Percentiles rank a stretch among this genome's conserved stretches.
phyloP scores from a whole-genome alignment of 257 asterid genomes.

The Ligustrum vulgare region DNA sequence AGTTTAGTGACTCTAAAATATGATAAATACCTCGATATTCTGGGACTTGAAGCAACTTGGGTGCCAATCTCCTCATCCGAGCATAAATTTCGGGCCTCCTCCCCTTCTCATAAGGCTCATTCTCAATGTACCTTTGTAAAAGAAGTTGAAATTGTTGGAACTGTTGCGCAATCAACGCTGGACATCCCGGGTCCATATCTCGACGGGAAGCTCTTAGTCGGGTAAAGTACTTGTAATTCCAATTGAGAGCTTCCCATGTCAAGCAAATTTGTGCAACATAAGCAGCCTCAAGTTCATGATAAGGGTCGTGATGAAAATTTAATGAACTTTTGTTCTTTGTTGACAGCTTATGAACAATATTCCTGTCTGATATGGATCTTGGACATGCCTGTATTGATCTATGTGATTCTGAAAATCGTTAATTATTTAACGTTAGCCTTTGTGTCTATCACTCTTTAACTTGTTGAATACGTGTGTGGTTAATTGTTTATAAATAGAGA shows the following conservation, averaged over 20 bases:
- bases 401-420: slow-evolving; percentile 55
- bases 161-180: slow-evolving; percentile 72
- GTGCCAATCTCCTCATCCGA: slow-evolving; percentile 67
- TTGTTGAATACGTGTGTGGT: too few species aligned
- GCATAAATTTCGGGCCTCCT: slow-evolving; percentile 81
- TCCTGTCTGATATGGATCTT: slow-evolving; percentile 82
- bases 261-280: slow-evolving; percentile 87
- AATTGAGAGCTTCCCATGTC: slow-evolving; percentile 91
- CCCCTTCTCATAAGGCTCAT: slow-evolving; percentile 85
- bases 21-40: slow-evolving; percentile 67
- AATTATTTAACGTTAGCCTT: background rate
- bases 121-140: slow-evolving; percentile 73
- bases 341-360: slow-evolving; percentile 52
- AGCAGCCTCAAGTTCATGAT: slow-evolving; percentile 73
- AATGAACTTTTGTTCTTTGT: slow-evolving; percentile 37
- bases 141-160: slow-evolving; percentile 86
- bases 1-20: background rate
- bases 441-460: too few species aligned
- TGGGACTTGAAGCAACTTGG: slow-evolving; percentile 86
- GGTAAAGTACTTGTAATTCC: slow-evolving; percentile 81
- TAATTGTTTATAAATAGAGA: too few species aligned
- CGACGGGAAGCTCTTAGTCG: slow-evolving; percentile 54
- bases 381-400: slow-evolving; percentile 80
- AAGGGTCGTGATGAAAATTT: slow-evolving; percentile 52
- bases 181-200: slow-evolving; percentile 73